Evolutionary conservation across 2,329 filamentous ascomycete species (phyloP).

Genomic region (Fusarium tuaranense): DNA sequence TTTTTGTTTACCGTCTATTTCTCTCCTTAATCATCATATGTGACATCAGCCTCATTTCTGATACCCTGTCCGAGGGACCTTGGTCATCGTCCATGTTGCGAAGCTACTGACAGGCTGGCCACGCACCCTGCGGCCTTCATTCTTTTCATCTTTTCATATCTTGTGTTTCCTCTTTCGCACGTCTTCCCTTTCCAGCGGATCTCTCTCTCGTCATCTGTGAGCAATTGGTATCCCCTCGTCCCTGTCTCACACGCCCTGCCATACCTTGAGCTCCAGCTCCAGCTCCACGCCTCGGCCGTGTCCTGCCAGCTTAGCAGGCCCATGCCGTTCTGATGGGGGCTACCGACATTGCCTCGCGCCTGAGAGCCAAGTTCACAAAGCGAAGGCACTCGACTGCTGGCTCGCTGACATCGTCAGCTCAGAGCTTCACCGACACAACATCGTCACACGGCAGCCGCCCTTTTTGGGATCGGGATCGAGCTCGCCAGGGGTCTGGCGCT

Average conservation of each 20-base stretch:
- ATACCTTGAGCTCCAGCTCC: constrained; percentile 15
- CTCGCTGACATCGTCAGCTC: constrained; percentile 51
- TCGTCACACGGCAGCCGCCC: constrained; percentile 42
- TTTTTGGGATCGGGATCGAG: constrained; percentile 38
- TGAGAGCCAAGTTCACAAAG: constrained; percentile 60
- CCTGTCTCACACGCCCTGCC: constrained; percentile 30
- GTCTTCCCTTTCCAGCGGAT: background rate
- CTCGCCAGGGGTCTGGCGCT: constrained; percentile 23
- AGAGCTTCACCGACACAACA: constrained; percentile 35
- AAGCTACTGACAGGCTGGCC: constrained; percentile 24
- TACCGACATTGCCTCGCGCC: constrained; percentile 58
- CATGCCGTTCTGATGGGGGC: constrained; percentile 53
- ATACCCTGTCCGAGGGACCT: constrained; percentile 28
- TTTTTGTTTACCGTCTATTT: constrained; percentile 9
- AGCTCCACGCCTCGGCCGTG: constrained; percentile 23
- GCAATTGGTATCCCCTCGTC: constrained; percentile 1
- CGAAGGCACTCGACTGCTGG: constrained; percentile 55
- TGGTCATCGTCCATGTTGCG: constrained; percentile 35
- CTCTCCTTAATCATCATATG: constrained; percentile 12
- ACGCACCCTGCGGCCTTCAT: constrained; percentile 11
- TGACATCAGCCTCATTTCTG: constrained; percentile 27
- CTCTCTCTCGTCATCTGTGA: background rate
- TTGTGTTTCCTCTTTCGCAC: background rate
- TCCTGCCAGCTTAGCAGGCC: constrained; percentile 23
- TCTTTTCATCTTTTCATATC: constrained; percentile 11